These are phyloP conservation scores for Microthlaspi erraticum DNA, from an alignment of 345 rosid genomes.

Conservation along the genomic window DNA sequence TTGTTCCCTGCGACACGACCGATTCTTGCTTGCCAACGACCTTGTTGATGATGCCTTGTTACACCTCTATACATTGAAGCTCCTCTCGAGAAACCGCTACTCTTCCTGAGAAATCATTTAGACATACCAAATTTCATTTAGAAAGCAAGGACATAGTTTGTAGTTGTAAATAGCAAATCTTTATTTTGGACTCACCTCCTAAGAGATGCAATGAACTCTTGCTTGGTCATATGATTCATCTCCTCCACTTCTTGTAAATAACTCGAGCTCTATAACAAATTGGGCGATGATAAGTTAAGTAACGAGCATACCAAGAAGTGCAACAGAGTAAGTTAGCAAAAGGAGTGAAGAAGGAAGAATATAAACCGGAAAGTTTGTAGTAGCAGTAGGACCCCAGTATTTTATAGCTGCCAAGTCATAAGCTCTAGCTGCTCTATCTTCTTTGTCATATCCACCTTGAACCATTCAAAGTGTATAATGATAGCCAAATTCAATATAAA, in stretches of 20 bases:
- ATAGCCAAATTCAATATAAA: background rate
- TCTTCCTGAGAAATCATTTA: constrained; percentile 62
- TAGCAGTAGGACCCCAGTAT: constrained; percentile 91
- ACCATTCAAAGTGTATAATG: background rate
- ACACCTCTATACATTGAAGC: constrained; percentile 95
- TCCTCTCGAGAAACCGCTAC: constrained; percentile 96
- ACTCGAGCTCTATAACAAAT: constrained; percentile 52
- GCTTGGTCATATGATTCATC: constrained; percentile 84
- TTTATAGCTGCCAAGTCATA: constrained; percentile 94
- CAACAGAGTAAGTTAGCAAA: background rate
- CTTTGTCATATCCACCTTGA: constrained; percentile 96
- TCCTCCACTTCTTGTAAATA: constrained; percentile 79
- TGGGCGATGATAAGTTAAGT: background rate
- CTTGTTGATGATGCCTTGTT: constrained; percentile 98
- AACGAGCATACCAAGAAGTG: background rate
- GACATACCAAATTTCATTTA: background rate
- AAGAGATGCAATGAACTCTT: constrained; percentile 89
- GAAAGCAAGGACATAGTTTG: background rate
- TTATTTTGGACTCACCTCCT: constrained; percentile 62
- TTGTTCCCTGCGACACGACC: constrained; percentile 99
- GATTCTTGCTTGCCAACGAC: constrained; percentile 98
- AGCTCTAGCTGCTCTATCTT: constrained; percentile 95
- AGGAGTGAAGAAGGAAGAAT: background rate
- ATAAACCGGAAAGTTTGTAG: constrained; percentile 78
- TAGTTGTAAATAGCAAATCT: background rate